These are phyloP conservation scores for Vitis riparia DNA, from an alignment of 164 flowering plant species.

Conservation along the genomic window DNA sequence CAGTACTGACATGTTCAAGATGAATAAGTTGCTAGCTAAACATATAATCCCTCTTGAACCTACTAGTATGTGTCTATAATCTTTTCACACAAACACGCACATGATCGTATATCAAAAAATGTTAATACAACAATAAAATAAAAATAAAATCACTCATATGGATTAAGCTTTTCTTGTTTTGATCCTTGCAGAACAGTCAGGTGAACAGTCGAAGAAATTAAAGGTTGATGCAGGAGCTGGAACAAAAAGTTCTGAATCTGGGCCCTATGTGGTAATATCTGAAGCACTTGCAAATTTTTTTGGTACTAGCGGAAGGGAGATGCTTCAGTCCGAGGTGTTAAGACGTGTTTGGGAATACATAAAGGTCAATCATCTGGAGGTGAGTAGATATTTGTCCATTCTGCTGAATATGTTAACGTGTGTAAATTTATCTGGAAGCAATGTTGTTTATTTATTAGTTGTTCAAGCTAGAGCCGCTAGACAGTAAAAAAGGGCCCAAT, in stretches of 20 bases:
- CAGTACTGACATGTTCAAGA: conserved; percentile 93
- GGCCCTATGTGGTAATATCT: conserved; percentile 59
- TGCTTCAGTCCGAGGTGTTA: conserved; percentile 59
- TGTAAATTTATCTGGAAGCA: neutral
- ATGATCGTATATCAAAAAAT: too few relatives aligned
- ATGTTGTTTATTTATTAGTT: too few relatives aligned
- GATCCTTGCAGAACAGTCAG: conserved; percentile 53
- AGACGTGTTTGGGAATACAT: conserved; percentile 79
- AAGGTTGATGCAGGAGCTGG: conserved; percentile 51
- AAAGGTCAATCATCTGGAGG: conserved; percentile 73
- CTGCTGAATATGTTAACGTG: neutral
- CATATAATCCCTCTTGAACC: conserved; percentile 72
- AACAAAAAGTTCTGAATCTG: conserved; percentile 40
- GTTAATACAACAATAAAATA: too few relatives aligned
- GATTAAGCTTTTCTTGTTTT: neutral
- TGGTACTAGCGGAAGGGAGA: conserved; percentile 70
- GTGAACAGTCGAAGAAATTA: conserved; percentile 46
- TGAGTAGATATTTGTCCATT: conserved; percentile 19
- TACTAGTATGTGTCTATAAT: conserved; percentile 45
- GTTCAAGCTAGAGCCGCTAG: too few relatives aligned
- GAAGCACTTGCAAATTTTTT: conserved; percentile 79
- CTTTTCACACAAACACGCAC: too few relatives aligned
- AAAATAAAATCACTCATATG: too few relatives aligned
- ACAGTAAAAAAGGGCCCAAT: too few relatives aligned
- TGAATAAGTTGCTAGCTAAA: conserved; percentile 52